Evolutionary conservation across 1,284 basidiomycete genomes (phyloP).

Genomic region (Ceratobasidium sp.): DNA sequence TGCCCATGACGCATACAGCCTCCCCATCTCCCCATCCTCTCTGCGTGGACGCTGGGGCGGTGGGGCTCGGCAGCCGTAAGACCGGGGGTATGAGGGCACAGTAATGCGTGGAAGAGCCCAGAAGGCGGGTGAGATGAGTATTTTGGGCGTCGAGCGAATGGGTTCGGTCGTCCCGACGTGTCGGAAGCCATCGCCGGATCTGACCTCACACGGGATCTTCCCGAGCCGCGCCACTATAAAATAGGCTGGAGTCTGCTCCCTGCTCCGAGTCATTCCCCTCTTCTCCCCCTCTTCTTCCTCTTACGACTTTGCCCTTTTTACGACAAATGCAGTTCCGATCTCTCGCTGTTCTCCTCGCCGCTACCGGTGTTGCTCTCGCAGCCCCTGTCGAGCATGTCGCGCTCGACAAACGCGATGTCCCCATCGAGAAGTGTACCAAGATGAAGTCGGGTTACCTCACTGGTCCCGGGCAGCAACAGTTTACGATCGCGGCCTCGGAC

Average conservation of each 20-base stretch:
- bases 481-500: slow-evolving; percentile 28
- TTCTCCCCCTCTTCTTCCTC: background rate
- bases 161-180: slow-evolving; percentile 15
- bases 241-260: background rate
- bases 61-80: slow-evolving; percentile 13
- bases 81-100: background rate
- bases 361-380: slow-evolving; percentile 20
- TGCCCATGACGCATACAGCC: slow-evolving; percentile 7
- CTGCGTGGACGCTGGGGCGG: slow-evolving; percentile 20
- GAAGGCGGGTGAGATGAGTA: slow-evolving; percentile 15
- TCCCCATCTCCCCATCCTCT: background rate
- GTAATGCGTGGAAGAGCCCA: background rate
- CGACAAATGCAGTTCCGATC: slow-evolving; percentile 26
- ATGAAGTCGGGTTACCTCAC: slow-evolving; percentile 32
- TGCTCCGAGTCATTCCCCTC: background rate
- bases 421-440: slow-evolving; percentile 29
- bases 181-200: slow-evolving; percentile 26
- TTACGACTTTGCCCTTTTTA: slow-evolving; percentile 27
- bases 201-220: slow-evolving; percentile 39
- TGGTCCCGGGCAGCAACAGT: slow-evolving; percentile 23
- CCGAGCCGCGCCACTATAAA: slow-evolving; percentile 17
- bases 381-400: slow-evolving; percentile 27
- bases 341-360: slow-evolving; percentile 19
- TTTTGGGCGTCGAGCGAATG: slow-evolving; percentile 21
- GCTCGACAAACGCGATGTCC: slow-evolving; percentile 33